Conservation (phyloP, 2,329 filamentous ascomycete species). For the Gyromitra esculenta region DNA sequence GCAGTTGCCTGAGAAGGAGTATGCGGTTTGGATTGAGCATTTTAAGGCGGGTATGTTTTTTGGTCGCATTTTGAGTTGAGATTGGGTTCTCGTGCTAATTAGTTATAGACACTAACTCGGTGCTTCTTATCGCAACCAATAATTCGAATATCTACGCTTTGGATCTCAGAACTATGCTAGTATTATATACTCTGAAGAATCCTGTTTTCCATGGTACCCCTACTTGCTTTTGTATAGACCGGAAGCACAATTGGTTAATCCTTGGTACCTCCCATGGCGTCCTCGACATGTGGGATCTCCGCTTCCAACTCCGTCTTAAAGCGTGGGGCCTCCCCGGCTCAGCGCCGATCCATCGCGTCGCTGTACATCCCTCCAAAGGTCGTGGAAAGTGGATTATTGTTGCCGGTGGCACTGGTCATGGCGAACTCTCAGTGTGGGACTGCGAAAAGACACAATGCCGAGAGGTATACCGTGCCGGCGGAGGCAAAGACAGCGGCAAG, state of each 20-base stretch:
- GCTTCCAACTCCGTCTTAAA: conserved; percentile 88
- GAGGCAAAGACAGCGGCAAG: conserved; percentile 68
- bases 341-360: conserved; percentile 79
- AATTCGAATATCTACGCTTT: conserved; percentile 83
- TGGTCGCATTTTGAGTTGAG: background rate
- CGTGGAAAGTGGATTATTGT: conserved; percentile 87
- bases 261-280: conserved; percentile 93
- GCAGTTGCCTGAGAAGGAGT: conserved; percentile 76
- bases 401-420: conserved; percentile 83
- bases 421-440: conserved; percentile 95
- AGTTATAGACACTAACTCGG: conserved; percentile 74
- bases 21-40: conserved; percentile 90
- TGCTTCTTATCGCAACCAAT: conserved; percentile 86
- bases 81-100: conserved; percentile 20
- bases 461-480: conserved; percentile 79
- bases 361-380: conserved; percentile 79
- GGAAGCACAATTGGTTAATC: conserved; percentile 86
- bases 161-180: conserved; percentile 85
- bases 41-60: conserved; percentile 68
- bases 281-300: conserved; percentile 92
- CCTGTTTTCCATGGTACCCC: conserved; percentile 90
- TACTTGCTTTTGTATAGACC: conserved; percentile 89
- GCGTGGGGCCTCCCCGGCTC: conserved; percentile 88
- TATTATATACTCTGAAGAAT: conserved; percentile 82
- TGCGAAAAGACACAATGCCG: conserved; percentile 87